Evolutionary conservation across 2,329 filamentous ascomycete species (phyloP).

Genomic region (Exophiala mesophila): DNA sequence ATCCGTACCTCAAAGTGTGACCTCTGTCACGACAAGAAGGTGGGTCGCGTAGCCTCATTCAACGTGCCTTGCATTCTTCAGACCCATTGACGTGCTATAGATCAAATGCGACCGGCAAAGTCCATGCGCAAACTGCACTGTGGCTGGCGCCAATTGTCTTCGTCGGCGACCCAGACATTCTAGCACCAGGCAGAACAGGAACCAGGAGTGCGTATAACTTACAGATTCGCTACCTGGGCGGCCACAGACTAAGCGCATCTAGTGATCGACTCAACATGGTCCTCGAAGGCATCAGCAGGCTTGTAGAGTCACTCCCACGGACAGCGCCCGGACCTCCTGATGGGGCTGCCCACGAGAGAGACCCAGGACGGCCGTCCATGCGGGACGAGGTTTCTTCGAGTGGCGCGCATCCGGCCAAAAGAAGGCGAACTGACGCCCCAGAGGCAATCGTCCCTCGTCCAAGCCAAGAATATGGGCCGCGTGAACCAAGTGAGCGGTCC

Average conservation of each 20-base stretch:
- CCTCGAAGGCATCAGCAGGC: constrained; percentile 5
- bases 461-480: background rate
- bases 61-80: background rate
- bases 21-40: constrained; percentile 4
- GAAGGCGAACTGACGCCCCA: constrained; percentile 1
- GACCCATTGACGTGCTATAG: background rate
- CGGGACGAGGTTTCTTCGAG: constrained; percentile 1
- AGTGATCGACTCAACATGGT: constrained; percentile 5
- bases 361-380: background rate
- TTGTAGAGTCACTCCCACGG: constrained; percentile 1
- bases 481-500: background rate
- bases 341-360: background rate
- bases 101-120: constrained; percentile 4
- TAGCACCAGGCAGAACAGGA: constrained; percentile 1
- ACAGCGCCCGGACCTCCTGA: background rate
- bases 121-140: constrained; percentile 1
- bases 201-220: background rate
- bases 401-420: background rate
- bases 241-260: background rate
- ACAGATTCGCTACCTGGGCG: background rate
- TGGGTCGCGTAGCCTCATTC: background rate
- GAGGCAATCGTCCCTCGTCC: background rate
- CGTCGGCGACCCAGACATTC: constrained; percentile 1
- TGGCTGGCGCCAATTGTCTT: constrained; percentile 2
- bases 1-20: background rate